Conservation (phyloP, 305 asterid genomes). For the Nicotiana rustica region DNA sequence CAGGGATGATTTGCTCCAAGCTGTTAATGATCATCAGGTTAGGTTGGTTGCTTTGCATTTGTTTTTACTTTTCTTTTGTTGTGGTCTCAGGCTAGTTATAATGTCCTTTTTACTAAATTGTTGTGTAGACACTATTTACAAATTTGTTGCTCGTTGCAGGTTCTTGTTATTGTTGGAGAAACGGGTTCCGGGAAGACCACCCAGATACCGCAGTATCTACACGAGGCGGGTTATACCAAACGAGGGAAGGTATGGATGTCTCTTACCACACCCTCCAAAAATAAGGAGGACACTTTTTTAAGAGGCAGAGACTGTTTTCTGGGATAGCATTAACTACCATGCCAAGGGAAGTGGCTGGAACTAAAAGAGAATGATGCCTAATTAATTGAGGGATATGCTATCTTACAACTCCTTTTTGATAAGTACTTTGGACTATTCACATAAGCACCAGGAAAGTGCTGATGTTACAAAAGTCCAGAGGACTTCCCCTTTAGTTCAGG, state of each 20-base stretch:
- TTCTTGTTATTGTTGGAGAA: constrained; percentile 96
- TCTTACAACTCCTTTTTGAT: constrained; percentile 1
- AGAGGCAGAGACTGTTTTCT: constrained; percentile 25
- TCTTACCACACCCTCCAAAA: background rate
- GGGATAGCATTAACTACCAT: constrained; percentile 16
- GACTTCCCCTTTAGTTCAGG: constrained; percentile 2
- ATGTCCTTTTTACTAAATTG: background rate
- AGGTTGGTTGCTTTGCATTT: constrained; percentile 50
- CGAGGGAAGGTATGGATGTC: constrained; percentile 68
- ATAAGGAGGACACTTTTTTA: background rate
- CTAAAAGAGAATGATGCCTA: background rate
- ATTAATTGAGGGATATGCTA: constrained; percentile 18
- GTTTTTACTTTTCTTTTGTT: constrained; percentile 11
- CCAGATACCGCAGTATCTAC: constrained; percentile 96
- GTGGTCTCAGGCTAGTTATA: constrained; percentile 9
- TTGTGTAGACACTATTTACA: background rate
- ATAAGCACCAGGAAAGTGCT: constrained; percentile 18
- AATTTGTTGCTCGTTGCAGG: constrained; percentile 50
- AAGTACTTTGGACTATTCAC: background rate
- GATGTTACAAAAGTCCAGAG: constrained; percentile 17
- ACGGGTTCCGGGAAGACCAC: constrained; percentile 98
- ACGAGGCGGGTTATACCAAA: constrained; percentile 89
- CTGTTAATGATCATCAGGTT: constrained; percentile 83
- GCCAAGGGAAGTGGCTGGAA: constrained; percentile 6
- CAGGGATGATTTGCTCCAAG: constrained; percentile 81